phyloP scores from a whole-genome alignment of 331 rosid species.

The Phaseolus coccineus region DNA sequence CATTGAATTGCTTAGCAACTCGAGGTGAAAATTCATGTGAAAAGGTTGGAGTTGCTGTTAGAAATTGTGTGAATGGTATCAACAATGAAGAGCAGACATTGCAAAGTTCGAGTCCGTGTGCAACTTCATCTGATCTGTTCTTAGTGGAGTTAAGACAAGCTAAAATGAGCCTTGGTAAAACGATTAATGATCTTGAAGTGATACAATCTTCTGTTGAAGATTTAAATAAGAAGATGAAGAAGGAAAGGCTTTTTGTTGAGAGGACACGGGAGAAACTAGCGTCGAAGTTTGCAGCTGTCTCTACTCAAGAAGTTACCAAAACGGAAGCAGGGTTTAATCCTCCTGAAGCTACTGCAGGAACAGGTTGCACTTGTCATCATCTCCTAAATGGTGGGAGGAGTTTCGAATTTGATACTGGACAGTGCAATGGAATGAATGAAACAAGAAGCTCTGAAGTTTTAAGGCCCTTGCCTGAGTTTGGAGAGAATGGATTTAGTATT shows the following conservation, averaged over 20 bases:
- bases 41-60: conserved; percentile 50
- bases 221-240: conserved; percentile 83
- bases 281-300: conserved; percentile 62
- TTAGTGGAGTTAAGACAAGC: conserved; percentile 84
- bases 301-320: conserved; percentile 54
- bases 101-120: conserved; percentile 55
- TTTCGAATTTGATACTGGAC: conserved; percentile 46
- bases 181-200: conserved; percentile 74
- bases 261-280: conserved; percentile 63
- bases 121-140: conserved; percentile 61
- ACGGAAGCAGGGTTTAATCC: conserved; percentile 47
- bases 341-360: conserved; percentile 44
- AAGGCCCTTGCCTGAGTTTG: conserved; percentile 41
- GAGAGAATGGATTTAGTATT: conserved; percentile 51
- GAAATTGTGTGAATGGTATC: conserved; percentile 37
- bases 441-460: conserved; percentile 50
- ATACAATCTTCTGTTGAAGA: conserved; percentile 85
- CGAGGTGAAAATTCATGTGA: conserved; percentile 50
- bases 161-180: conserved; percentile 79
- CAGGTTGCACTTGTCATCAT: conserved; percentile 28
- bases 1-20: conserved; percentile 59
- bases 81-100: conserved; percentile 50
- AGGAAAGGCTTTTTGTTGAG: conserved; percentile 73
- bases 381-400: conserved; percentile 45
- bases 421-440: conserved; percentile 50